phyloP scores from a whole-genome alignment of 1,284 basidiomycete species.

The Rhizoctonia solani region DNA sequence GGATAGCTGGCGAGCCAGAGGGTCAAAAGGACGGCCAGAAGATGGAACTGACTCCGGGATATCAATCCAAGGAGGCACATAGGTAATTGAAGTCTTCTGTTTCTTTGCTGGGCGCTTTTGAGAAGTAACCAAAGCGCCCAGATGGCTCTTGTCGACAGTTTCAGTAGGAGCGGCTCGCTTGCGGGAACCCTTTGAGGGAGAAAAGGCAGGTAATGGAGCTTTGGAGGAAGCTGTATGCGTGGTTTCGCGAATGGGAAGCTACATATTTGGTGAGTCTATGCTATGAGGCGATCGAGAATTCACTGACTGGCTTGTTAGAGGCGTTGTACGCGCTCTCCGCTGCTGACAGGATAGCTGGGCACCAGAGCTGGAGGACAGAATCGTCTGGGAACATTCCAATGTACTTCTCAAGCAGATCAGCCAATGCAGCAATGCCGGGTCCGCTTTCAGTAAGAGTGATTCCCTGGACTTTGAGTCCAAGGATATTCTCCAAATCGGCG shows the following conservation, averaged over 20 bases:
- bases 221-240: not conserved
- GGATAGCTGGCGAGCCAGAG: not conserved
- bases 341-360: not conserved
- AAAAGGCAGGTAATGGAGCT: not conserved
- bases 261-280: not conserved
- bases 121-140: not conserved
- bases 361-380: not conserved
- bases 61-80: not conserved
- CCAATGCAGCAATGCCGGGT: not conserved
- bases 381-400: not conserved
- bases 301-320: not conserved
- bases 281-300: not conserved
- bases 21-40: not conserved
- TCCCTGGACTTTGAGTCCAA: not conserved
- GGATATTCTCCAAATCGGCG: constrained; percentile 8
- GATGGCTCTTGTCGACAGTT: not conserved
- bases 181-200: too few relatives aligned
- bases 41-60: not conserved
- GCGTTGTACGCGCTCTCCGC: not conserved
- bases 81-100: not conserved
- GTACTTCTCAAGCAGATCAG: constrained; percentile 6
- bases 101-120: not conserved
- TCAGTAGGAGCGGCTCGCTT: too few relatives aligned
- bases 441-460: not conserved
- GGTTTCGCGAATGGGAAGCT: not conserved